A percentile compares a stretch with the other conserved stretches of the same genome.
Evolutionary conservation across 2,329 filamentous ascomycete species (phyloP).

Genomic region (Pseudogymnoascus sp.): DNA sequence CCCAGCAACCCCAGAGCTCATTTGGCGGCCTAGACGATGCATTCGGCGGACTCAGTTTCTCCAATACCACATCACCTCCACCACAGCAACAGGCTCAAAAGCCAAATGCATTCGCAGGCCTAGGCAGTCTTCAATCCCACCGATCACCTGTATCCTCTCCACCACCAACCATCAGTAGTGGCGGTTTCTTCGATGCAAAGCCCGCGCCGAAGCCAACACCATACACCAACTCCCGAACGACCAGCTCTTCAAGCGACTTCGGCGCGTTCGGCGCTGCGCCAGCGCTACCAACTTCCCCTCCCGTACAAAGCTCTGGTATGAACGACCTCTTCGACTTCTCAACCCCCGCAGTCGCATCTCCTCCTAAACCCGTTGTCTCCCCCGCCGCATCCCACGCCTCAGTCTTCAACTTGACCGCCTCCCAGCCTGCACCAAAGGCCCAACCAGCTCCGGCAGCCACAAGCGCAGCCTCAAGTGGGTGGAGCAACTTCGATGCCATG

Average conservation of each 20-base stretch:
- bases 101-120: slow-evolving; percentile 41
- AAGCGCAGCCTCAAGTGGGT: slow-evolving; percentile 27
- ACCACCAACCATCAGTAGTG: slow-evolving; percentile 47
- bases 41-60: slow-evolving; percentile 64
- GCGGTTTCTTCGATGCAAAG: slow-evolving; percentile 75
- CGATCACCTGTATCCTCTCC: slow-evolving; percentile 36
- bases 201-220: slow-evolving; percentile 35
- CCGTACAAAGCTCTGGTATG: slow-evolving; percentile 47
- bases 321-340: slow-evolving; percentile 79
- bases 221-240: slow-evolving; percentile 41
- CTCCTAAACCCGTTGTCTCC: slow-evolving; percentile 32
- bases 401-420: slow-evolving; percentile 70
- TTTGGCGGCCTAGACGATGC: slow-evolving; percentile 64
- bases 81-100: slow-evolving; percentile 32
- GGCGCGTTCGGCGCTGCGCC: slow-evolving; percentile 47
- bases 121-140: slow-evolving; percentile 37
- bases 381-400: slow-evolving; percentile 43
- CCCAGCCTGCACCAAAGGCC: slow-evolving; percentile 34
- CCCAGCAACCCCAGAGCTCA: slow-evolving; percentile 39
- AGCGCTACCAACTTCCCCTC: slow-evolving; percentile 34
- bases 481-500: slow-evolving; percentile 65
- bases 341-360: slow-evolving; percentile 38
- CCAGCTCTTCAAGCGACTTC: slow-evolving; percentile 54
- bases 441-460: slow-evolving; percentile 33
- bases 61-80: slow-evolving; percentile 39